Percentiles rank a stretch among this genome's conserved stretches.
Evolutionary conservation across 2,329 filamentous ascomycete species (phyloP).

Genomic region (Fusarium udum): DNA sequence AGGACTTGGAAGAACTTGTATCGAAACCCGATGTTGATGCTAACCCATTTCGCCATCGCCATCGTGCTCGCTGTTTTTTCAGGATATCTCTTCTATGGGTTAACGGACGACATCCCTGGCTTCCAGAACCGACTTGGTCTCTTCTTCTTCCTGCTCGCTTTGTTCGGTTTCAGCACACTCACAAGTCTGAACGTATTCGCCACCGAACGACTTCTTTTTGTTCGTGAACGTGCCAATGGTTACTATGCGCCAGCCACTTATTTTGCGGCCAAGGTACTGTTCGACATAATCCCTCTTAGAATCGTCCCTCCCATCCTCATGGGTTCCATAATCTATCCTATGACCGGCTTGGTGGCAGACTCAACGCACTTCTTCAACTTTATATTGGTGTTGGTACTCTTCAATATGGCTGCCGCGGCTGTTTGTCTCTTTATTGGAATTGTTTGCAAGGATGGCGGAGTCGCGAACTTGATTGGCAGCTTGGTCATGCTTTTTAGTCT

Average conservation of each 20-base stretch:
- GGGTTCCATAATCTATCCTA: constrained; percentile 95
- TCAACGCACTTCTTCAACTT: constrained; percentile 89
- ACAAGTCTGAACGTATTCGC: constrained; percentile 95
- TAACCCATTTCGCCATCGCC: constrained; percentile 97
- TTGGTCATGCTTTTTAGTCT: constrained; percentile 97
- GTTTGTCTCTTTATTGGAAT: constrained; percentile 98
- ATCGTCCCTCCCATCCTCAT: constrained; percentile 95
- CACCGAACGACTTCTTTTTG: constrained; percentile 87
- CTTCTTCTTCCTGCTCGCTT: constrained; percentile 95
- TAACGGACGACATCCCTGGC: constrained; percentile 94
- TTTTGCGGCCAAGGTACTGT: constrained; percentile 95
- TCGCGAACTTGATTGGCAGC: constrained; percentile 93
- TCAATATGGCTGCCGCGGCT: constrained; percentile 92
- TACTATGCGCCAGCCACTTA: constrained; percentile 96
- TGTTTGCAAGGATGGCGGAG: constrained; percentile 87
- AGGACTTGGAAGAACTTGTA: constrained; percentile 98
- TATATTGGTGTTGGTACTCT: constrained; percentile 88
- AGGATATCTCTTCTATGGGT: constrained; percentile 93
- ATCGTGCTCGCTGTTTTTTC: constrained; percentile 94
- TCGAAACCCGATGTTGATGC: constrained; percentile 96
- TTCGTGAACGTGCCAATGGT: constrained; percentile 92
- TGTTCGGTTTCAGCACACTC: constrained; percentile 96
- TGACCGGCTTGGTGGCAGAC: constrained; percentile 90
- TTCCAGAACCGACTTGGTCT: constrained; percentile 97
- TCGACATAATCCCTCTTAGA: constrained; percentile 94